Conservation (phyloP, 495 filamentous ascomycete species). For the Aspergillus bridgeri region DNA sequence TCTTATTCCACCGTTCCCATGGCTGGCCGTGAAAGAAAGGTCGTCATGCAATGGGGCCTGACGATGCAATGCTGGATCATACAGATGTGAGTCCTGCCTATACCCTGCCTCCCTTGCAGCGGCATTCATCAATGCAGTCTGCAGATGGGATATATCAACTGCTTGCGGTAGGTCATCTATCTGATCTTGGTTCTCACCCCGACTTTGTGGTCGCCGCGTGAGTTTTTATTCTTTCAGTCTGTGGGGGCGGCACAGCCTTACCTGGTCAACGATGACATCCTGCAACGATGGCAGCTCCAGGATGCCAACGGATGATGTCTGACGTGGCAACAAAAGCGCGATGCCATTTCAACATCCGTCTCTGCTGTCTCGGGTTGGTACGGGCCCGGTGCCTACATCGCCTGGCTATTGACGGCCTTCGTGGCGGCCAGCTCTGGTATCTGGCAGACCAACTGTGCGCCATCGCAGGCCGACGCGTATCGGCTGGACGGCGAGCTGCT, state of each 20-base stretch:
- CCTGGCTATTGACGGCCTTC: slow-evolving; percentile 5
- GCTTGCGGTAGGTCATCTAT: neutral
- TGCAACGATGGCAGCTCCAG: neutral
- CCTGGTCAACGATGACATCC: neutral
- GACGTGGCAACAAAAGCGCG: slow-evolving; percentile 1
- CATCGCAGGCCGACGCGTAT: neutral
- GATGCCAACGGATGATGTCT: neutral
- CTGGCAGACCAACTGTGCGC: slow-evolving; percentile 1
- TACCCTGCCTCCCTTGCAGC: too few relatives aligned
- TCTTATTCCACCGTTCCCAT: too few relatives aligned
- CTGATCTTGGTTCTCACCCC: neutral
- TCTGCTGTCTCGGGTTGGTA: neutral
- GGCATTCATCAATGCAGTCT: too few relatives aligned
- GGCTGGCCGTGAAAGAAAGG: too few relatives aligned
- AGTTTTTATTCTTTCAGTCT: neutral
- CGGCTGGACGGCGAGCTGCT: neutral
- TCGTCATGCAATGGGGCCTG: too few relatives aligned
- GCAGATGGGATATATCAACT: too few relatives aligned
- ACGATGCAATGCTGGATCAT: too few relatives aligned
- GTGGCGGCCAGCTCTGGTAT: slow-evolving; percentile 1
- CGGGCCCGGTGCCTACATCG: slow-evolving; percentile 5
- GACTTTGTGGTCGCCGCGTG: slow-evolving; percentile 2
- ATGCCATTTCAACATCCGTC: neutral
- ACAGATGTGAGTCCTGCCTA: too few relatives aligned
- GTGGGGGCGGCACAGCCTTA: neutral